Base-by-base conservation (phyloP, 129 eudicot species). In the Centrapalus pauciflorus region DNA sequence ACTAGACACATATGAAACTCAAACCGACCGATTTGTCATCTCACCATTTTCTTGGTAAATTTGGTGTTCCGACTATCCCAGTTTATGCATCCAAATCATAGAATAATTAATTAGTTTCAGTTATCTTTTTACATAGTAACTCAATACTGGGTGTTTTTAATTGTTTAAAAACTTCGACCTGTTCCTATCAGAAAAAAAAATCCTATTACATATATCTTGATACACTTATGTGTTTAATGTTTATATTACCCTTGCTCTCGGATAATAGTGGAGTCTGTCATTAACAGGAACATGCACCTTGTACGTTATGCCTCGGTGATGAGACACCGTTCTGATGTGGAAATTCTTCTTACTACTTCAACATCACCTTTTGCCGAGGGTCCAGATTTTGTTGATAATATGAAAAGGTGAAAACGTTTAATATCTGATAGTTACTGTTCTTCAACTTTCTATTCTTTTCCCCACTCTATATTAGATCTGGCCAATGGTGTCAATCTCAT, bases 391-490 rank as follows among this genome's bases (percentile, higher is more conserved):
- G 92, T 93, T 38, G 75, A 74, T 32, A 88, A 71, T 64, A 75
- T 77, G 43, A 88, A 80, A 84, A 93, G 96, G 96, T 88, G 75
- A n/a, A n/a, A n/a, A n/a, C n/a, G n/a, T n/a, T n/a, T n/a, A n/a
- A n/a, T n/a, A n/a, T n/a, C n/a, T n/a, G n/a, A n/a, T n/a, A n/a
- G n/a, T n/a, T n/a, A n/a, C n/a, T n/a, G n/a, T n/a, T n/a, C n/a
- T n/a, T n/a, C n/a, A n/a, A n/a, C n/a, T n/a, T n/a, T n/a, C n/a
- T n/a, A n/a, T n/a, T n/a, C n/a, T n/a, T n/a, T n/a, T n/a, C n/a
- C n/a, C n/a, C n/a, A n/a, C n/a, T n/a, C n/a, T n/a, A n/a, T n/a
- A n/a, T n/a, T n/a, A n/a, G n/a, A n/a, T n/a, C n/a, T n/a, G n/a
- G n/a, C n/a, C n/a, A n/a, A n/a, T n/a, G n/a, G n/a, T n/a, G n/a